These are phyloP conservation scores for Auriscalpium microsporum DNA, from an alignment of 768 basidiomycete species.

Conservation along the genomic window DNA sequence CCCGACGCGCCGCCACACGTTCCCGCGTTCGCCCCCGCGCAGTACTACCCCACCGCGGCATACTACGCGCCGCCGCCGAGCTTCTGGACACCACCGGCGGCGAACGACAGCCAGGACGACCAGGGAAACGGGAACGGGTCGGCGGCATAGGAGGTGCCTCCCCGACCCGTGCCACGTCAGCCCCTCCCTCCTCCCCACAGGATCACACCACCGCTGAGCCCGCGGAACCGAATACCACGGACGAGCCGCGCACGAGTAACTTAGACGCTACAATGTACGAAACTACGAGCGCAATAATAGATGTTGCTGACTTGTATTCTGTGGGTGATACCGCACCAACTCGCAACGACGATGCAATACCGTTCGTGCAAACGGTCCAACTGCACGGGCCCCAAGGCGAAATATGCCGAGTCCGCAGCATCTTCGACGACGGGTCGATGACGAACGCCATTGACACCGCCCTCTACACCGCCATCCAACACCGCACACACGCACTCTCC, in stretches of 20 bases:
- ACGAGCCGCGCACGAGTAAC: no score
- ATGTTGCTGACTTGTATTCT: not conserved
- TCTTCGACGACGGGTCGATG: constrained; percentile 27
- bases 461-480: not conserved
- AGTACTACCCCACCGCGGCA: no score
- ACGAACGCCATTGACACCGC: constrained; percentile 20
- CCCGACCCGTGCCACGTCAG: not conserved
- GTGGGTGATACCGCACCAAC: not conserved
- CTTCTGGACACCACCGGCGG: no score
- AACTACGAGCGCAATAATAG: not conserved
- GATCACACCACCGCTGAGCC: no score
- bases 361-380: not conserved
- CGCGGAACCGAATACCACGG: no score
- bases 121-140: not conserved
- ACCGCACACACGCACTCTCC: constrained; percentile 4
- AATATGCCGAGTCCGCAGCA: not conserved
- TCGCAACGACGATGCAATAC: not conserved
- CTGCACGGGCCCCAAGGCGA: constrained; percentile 6
- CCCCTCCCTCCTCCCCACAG: not conserved
- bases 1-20: no score
- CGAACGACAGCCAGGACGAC: not conserved
- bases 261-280: not conserved
- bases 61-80: no score
- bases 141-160: not conserved
- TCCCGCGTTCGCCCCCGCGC: no score